Evolutionary conservation across 1,284 basidiomycete genomes (phyloP), one percentile per base, ranked within the genome.

Genomic region (Moesziomyces parantarcticus): DNA sequence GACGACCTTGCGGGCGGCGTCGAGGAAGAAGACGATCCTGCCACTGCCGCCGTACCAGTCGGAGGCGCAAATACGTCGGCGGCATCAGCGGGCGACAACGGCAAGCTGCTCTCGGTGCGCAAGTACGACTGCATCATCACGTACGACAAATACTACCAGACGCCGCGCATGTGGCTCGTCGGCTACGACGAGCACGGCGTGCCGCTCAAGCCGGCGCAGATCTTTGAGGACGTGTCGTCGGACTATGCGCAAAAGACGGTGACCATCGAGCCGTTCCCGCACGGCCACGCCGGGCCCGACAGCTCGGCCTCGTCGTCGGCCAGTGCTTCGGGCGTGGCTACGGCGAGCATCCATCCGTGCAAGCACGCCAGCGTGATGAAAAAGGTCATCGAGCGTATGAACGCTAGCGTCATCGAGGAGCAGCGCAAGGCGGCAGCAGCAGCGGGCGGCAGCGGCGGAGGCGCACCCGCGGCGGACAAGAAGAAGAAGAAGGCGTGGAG

Each of bases 91-190:
- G 91, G 18, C 2, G 63, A 56, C 39, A 77, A 55, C 29, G 59
- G 48, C 62, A 97, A 97, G 80, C 87, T 99, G 23, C 87, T 98
- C 43, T 92, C 94, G 87, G 93, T 99, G 45, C 89, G 96, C 79
- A 99, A 95, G 22, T 99, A 99, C 87, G 97, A 99, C 85, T 97
- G 97, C 83, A 93, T 97, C 90, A 99, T 99, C 86, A 94, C 93
- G 40, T 99, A 99, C 86, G 96, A 99, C 88, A 99, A 99, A 52
- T 83, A 82, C 74, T 75, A 79, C 44, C 75, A 81, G 52, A 80
- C 78, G 2, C 79, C 81, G 4, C 72, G 80, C 14, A 79, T 83
- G 76, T 83, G 82, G 83, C 67, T 78, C 21, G 75, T 83, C 3
- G 81, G 81, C 51, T 83, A 82, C 62, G 78, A 82, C 64, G 81